Percentiles rank a stretch among this genome's conserved stretches.
Evolutionary conservation across 2,329 filamentous ascomycete genomes (phyloP).

Genomic region (Colletotrichum cereale): DNA sequence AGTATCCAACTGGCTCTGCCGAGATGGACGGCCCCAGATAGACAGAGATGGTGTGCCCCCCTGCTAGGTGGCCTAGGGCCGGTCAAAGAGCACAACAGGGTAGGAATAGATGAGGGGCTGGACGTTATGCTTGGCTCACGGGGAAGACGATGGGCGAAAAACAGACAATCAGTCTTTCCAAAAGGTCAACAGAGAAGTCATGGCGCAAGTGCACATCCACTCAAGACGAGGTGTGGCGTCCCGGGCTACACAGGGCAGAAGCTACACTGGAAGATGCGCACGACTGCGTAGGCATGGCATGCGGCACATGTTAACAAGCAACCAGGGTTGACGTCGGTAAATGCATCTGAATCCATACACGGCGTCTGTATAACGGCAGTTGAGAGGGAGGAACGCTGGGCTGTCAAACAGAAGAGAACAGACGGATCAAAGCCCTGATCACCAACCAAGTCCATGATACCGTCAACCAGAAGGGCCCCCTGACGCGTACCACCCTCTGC

Average conservation of each 20-base stretch:
- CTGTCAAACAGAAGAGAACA: not conserved
- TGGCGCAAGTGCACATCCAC: conserved; percentile 9
- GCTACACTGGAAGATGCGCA: not conserved
- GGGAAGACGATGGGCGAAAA: not conserved
- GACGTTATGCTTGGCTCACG: not conserved
- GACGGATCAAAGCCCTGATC: not conserved
- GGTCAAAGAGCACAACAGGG: too few relatives aligned
- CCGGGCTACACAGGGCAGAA: conserved; percentile 9
- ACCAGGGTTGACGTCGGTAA: conserved; percentile 17
- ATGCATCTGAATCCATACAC: conserved; percentile 4
- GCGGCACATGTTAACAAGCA: conserved; percentile 5
- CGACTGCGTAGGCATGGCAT: conserved; percentile 1
- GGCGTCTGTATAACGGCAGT: conserved; percentile 13
- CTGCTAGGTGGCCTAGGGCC: not conserved
- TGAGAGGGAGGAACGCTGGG: not conserved
- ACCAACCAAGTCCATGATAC: not conserved
- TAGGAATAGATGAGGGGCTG: not conserved
- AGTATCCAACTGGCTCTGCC: not conserved
- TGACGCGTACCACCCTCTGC: not conserved
- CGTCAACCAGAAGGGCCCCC: not conserved
- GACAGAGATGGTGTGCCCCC: conserved; percentile 5
- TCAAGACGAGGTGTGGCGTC: conserved; percentile 8
- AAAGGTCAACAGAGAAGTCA: not conserved
- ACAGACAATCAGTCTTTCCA: not conserved
- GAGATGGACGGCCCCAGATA: conserved; percentile 22